A percentile compares a stretch with the other conserved stretches of the same genome.
Evolutionary conservation across 306 rosid species (phyloP).

Genomic region (Rubus parviflorus): DNA sequence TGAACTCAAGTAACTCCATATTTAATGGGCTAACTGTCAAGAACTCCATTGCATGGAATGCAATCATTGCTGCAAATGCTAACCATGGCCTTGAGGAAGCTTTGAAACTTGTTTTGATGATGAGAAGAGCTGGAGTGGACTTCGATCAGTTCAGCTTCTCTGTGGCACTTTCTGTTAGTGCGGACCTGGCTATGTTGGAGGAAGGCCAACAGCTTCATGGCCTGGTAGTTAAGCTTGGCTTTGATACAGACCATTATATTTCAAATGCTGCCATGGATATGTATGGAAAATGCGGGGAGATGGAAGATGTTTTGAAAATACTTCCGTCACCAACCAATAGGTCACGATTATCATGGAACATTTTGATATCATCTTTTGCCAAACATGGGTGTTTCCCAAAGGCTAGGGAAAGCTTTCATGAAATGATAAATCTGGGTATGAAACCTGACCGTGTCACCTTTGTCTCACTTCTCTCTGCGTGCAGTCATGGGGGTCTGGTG

Average conservation of each 20-base stretch:
- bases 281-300: slow-evolving; percentile 94
- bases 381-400: slow-evolving; percentile 69
- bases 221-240: slow-evolving; percentile 66
- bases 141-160: slow-evolving; percentile 87
- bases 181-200: slow-evolving; percentile 79
- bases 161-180: slow-evolving; percentile 59
- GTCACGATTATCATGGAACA: slow-evolving; percentile 82
- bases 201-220: slow-evolving; percentile 90
- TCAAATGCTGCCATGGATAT: slow-evolving; percentile 85
- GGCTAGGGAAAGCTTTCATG: slow-evolving; percentile 71
- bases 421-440: slow-evolving; percentile 63
- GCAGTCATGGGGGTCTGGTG: slow-evolving; percentile 88
- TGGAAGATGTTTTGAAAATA: slow-evolving; percentile 65
- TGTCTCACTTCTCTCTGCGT: slow-evolving; percentile 87
- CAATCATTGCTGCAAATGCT: slow-evolving; percentile 78
- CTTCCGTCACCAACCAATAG: slow-evolving; percentile 54
- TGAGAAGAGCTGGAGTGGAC: slow-evolving; percentile 53
- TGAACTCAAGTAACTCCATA: slow-evolving; percentile 55
- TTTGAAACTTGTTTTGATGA: slow-evolving; percentile 54
- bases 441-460: slow-evolving; percentile 89
- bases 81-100: slow-evolving; percentile 74
- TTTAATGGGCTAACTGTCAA: slow-evolving; percentile 52
- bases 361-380: slow-evolving; percentile 77
- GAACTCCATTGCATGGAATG: slow-evolving; percentile 78
- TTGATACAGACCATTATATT: slow-evolving; percentile 64